A percentile compares a stretch with the other conserved stretches of the same genome.
Evolutionary conservation across 441 rosid species (phyloP).

Genomic region (Adansonia rubrostipa): DNA sequence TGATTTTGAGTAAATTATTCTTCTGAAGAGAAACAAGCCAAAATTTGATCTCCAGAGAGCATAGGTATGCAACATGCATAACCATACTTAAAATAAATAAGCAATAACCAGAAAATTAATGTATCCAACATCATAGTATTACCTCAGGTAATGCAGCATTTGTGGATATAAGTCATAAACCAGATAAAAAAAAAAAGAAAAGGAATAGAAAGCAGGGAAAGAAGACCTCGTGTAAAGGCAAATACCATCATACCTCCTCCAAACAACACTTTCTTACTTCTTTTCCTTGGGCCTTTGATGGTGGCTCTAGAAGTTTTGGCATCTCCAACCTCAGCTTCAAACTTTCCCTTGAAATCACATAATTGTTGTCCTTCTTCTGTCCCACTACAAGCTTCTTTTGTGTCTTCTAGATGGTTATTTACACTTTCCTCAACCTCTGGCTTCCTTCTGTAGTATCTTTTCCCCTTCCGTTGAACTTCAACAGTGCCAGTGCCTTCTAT

Average conservation of each 20-base stretch:
- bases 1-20: neutral
- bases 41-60: neutral
- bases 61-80: neutral
- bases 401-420: slow-evolving; percentile 40
- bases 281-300: slow-evolving; percentile 53
- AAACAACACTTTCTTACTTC: slow-evolving; percentile 75
- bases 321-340: slow-evolving; percentile 46
- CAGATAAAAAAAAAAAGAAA: neutral
- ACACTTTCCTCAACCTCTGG: slow-evolving; percentile 40
- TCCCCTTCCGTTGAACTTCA: slow-evolving; percentile 45
- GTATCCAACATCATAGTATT: neutral
- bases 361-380: slow-evolving; percentile 60
- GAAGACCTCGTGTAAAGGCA: slow-evolving; percentile 18
- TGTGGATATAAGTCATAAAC: neutral
- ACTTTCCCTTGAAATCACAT: slow-evolving; percentile 46
- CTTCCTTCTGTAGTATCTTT: slow-evolving; percentile 43
- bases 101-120: neutral
- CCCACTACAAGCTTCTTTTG: slow-evolving; percentile 64
- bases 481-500: slow-evolving; percentile 46
- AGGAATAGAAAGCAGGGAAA: neutral
- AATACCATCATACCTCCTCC: slow-evolving; percentile 57
- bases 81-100: neutral
- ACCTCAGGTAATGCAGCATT: neutral
- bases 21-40: slow-evolving; percentile 1
- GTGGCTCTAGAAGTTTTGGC: slow-evolving; percentile 48